These are phyloP conservation scores for Colletotrichum coccodes DNA, from an alignment of 2,329 filamentous ascomycete species.

Conservation along the genomic window DNA sequence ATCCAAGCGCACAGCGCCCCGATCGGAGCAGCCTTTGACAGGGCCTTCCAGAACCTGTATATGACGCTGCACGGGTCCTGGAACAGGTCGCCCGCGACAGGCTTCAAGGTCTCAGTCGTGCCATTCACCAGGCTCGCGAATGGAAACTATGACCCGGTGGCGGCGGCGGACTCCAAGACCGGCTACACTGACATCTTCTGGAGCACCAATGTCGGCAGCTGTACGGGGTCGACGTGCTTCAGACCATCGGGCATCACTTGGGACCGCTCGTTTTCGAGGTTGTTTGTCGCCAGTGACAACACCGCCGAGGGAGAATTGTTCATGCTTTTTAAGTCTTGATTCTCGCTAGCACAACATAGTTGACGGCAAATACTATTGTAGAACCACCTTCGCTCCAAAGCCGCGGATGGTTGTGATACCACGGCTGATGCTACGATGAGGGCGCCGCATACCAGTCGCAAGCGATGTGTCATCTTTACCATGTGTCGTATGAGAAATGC, in stretches of 20 bases:
- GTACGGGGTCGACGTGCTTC: conserved; percentile 38
- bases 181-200: conserved; percentile 46
- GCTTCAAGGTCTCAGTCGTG: conserved; percentile 50
- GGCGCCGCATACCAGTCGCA: too few relatives aligned
- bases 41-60: conserved; percentile 60
- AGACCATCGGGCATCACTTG: conserved; percentile 37
- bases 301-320: conserved; percentile 37
- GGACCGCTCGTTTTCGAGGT: conserved; percentile 35
- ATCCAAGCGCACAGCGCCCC: conserved; percentile 71
- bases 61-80: conserved; percentile 71
- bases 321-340: conserved; percentile 25
- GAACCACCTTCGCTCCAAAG: too few relatives aligned
- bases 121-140: conserved; percentile 41
- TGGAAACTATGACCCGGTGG: conserved; percentile 44
- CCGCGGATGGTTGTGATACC: too few relatives aligned
- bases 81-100: conserved; percentile 50
- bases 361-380: background rate
- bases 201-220: conserved; percentile 43
- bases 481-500: too few relatives aligned
- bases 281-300: conserved; percentile 40
- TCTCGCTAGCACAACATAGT: background rate
- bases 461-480: too few relatives aligned
- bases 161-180: conserved; percentile 38
- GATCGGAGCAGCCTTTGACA: conserved; percentile 69
- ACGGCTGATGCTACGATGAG: too few relatives aligned